Conservation (phyloP, 805 yeast genomes). For the Dipodascus albidus region DNA sequence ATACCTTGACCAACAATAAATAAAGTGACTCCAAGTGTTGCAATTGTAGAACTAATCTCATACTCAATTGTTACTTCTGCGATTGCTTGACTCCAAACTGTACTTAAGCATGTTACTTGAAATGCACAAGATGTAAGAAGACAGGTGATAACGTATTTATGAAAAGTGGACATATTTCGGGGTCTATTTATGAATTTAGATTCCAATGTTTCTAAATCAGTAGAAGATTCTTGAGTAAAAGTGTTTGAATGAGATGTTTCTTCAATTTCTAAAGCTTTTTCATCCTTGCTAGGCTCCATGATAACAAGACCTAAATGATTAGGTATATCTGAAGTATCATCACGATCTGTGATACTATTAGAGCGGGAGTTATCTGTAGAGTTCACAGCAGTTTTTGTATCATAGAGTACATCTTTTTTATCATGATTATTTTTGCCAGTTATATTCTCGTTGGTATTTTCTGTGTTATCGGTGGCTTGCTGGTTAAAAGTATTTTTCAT, state of each 20-base stretch:
- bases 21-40: constrained; percentile 38
- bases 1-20: constrained; percentile 52
- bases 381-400: no score
- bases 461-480: no score
- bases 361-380: no score
- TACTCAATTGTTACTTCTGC: constrained; percentile 28
- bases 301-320: no score
- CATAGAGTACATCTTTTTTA: no score
- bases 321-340: no score
- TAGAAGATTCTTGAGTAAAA: background rate
- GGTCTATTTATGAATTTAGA: background rate
- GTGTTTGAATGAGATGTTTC: background rate
- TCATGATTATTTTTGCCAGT: no score
- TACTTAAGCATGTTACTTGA: constrained; percentile 35
- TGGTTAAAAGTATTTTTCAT: background rate
- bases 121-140: constrained; percentile 16
- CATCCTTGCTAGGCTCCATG: no score
- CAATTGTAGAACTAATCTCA: constrained; percentile 32
- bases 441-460: no score
- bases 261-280: no score
- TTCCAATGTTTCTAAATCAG: background rate
- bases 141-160: constrained; percentile 31
- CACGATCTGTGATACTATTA: no score
- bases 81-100: constrained; percentile 36
- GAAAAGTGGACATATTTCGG: constrained; percentile 15